These are phyloP conservation scores for Phytophthora fragariae DNA, from an alignment of 352 stramenopile species.

Conservation along the genomic window DNA sequence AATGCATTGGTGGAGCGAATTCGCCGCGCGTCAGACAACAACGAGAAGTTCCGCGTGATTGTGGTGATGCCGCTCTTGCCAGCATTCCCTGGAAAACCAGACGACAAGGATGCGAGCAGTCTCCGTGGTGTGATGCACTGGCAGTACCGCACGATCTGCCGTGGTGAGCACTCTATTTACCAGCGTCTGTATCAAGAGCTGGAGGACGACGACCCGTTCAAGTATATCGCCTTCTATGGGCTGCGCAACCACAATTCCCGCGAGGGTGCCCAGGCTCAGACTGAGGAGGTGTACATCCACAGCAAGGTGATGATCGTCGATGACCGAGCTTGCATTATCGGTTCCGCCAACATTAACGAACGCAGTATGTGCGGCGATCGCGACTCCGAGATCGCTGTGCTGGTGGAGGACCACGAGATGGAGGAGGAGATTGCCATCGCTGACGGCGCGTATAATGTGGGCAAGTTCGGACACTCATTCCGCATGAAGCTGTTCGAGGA, in stretches of 20 bases:
- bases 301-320: conserved; percentile 93
- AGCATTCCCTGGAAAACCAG: conserved; percentile 81
- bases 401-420: conserved; percentile 84
- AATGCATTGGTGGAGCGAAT: conserved; percentile 86
- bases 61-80: conserved; percentile 85
- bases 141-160: conserved; percentile 89
- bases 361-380: conserved; percentile 88
- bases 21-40: conserved; percentile 73
- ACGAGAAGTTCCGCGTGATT: conserved; percentile 88
- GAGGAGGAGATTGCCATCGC: conserved; percentile 61
- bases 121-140: conserved; percentile 88
- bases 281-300: conserved; percentile 90
- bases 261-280: conserved; percentile 52
- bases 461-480: conserved; percentile 87
- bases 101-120: conserved; percentile 85
- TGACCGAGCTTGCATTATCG: conserved; percentile 82
- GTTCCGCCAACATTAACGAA: conserved; percentile 90
- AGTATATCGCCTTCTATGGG: conserved; percentile 90
- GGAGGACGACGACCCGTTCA: conserved; percentile 81
- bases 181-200: conserved; percentile 80
- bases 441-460: conserved; percentile 56
- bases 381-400: conserved; percentile 88
- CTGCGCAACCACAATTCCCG: conserved; percentile 67
- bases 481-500: conserved; percentile 90
- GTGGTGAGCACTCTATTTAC: conserved; percentile 85